These are phyloP conservation scores for Mycena venus DNA, from an alignment of 768 basidiomycete genomes.

Conservation along the genomic window DNA sequence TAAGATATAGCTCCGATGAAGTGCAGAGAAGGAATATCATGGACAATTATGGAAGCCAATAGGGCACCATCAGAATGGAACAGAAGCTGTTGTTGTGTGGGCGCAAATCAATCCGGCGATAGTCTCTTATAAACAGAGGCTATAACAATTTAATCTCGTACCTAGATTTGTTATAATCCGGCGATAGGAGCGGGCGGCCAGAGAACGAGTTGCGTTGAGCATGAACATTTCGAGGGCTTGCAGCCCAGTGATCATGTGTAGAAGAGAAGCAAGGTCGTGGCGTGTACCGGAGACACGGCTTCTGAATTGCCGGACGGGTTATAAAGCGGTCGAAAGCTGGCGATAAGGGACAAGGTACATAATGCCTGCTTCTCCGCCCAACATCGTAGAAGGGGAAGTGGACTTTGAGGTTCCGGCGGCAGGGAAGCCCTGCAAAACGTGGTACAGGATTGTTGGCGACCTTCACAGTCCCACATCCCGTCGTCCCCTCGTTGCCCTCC, in stretches of 20 bases:
- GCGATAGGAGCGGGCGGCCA: too few relatives aligned
- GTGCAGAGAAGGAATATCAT: neutral
- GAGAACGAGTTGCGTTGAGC: too few relatives aligned
- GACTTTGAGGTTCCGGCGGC: slow-evolving; percentile 18
- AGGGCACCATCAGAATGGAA: neutral
- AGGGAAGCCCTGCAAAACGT: slow-evolving; percentile 52
- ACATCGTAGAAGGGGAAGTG: slow-evolving; percentile 14
- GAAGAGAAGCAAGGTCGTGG: neutral
- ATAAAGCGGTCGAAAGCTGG: neutral
- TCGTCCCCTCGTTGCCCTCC: slow-evolving; percentile 63
- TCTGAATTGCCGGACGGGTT: neutral
- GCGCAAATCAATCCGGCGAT: neutral
- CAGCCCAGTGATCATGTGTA: too few relatives aligned
- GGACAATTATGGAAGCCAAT: neutral
- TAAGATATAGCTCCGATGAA: neutral
- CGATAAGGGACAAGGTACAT: neutral
- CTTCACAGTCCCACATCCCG: slow-evolving; percentile 43
- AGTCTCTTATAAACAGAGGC: too few relatives aligned
- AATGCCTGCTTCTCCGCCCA: neutral
- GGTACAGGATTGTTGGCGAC: slow-evolving; percentile 66
- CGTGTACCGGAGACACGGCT: neutral
- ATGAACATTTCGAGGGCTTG: too few relatives aligned
- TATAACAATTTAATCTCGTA: too few relatives aligned
- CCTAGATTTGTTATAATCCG: too few relatives aligned
- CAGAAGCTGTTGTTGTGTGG: neutral